Base-by-base conservation (phyloP, 495 filamentous ascomycete genomes). In the Aspergillus wentii region DNA sequence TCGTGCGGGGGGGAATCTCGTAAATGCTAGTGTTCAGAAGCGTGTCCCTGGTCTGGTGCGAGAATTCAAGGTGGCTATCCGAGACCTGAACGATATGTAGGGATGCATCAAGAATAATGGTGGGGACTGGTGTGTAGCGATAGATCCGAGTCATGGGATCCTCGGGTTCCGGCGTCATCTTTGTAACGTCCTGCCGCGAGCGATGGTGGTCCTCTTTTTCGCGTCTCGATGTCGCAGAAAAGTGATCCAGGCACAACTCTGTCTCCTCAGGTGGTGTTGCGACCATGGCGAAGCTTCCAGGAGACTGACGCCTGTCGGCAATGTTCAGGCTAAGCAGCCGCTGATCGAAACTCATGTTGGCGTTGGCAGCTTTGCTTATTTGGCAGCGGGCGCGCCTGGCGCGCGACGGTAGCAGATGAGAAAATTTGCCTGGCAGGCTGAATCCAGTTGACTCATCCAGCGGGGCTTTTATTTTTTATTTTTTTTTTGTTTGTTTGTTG, bases 11-110 rank as follows among this genome's bases (percentile, higher is more conserved):
- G 8, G 45, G 45, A 28, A 62, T 35, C 17, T 63, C 59, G 30
- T 71, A 64, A 25, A 80, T 60, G 15, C 66, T 64, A 9, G 52
- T 41, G 20, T 63, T 58, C 19, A 77, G 15, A 8, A 71, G 55
- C 11, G 69, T 57, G 5, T 65, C 59, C 14, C 65, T 55, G 9
- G 49, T 30, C 13, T 59, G 46, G 2, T 56, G 36, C 41, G 66
- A 72, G 18, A 62, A 44, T 4, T 47, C 35, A 5, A 71, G 43
- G 40, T 76, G 71, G 37, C 71, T 72, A 8, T 68, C 49, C 3
- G 77, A 80, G 3, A 70, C 69, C 17, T 71, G 57, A 18, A 68
- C 43, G 29, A 79, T 61, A 29, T 48, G 52, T 30, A 71, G 60
- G 0, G 62, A 49, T 13, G 68, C 57, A 36, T 76, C 63, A 4